Evolutionary conservation across 208 protist species (phyloP).

Genomic region (Trypanosoma mega): DNA sequence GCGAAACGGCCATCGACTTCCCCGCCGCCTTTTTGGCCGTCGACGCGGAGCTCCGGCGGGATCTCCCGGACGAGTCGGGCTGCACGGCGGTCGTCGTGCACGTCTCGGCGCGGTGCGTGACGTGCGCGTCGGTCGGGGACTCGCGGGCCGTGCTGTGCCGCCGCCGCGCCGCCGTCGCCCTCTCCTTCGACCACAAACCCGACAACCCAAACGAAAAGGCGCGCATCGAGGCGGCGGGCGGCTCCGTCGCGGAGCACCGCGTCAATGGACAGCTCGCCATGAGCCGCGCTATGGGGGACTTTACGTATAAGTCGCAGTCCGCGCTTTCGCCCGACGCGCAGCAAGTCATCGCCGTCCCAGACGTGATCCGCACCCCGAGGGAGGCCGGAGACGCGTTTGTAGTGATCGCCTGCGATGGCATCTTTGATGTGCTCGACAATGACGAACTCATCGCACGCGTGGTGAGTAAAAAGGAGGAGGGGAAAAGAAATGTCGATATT

Average conservation of each 20-base stretch:
- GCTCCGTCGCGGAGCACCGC: slow-evolving; percentile 89
- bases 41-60: slow-evolving; percentile 47
- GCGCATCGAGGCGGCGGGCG: slow-evolving; percentile 86
- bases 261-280: slow-evolving; percentile 95
- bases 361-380: slow-evolving; percentile 45
- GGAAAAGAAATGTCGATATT: slow-evolving; percentile 50
- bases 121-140: slow-evolving; percentile 92
- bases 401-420: slow-evolving; percentile 86
- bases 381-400: slow-evolving; percentile 61
- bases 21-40: slow-evolving; percentile 62
- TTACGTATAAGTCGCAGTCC: slow-evolving; percentile 83
- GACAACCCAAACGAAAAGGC: slow-evolving; percentile 53
- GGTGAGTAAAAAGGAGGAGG: slow-evolving; percentile 24
- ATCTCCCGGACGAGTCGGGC: slow-evolving; percentile 60
- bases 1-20: slow-evolving; percentile 53
- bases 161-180: slow-evolving; percentile 63
- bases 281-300: slow-evolving; percentile 94
- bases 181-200: slow-evolving; percentile 93
- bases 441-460: slow-evolving; percentile 75
- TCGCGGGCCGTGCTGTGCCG: slow-evolving; percentile 88
- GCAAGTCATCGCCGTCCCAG: slow-evolving; percentile 72
- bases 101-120: slow-evolving; percentile 68
- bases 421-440: slow-evolving; percentile 88
- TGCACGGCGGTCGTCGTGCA: slow-evolving; percentile 74
- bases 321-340: slow-evolving; percentile 50